Evolutionary conservation across 371 early-diverging fungal species (phyloP).

Genomic region (Apophysomyces elegans): DNA sequence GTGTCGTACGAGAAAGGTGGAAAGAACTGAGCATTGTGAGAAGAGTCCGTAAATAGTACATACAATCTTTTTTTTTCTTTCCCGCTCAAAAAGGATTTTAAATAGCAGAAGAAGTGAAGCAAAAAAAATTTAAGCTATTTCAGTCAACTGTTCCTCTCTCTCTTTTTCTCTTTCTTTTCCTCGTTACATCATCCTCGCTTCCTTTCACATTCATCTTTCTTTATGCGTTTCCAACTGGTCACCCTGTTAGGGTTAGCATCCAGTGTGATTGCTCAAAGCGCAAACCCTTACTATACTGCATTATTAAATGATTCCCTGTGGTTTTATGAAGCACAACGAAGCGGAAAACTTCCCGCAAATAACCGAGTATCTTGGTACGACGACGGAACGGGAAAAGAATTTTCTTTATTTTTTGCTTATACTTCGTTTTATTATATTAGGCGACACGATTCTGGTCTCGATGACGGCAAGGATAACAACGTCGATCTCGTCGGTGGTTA

Average conservation of each 20-base stretch:
- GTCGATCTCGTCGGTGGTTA: conserved; percentile 53
- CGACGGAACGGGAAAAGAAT: background rate
- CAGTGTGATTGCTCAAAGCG: conserved; percentile 3
- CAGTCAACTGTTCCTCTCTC: no score
- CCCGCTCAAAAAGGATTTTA: background rate
- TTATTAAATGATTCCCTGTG: conserved; percentile 40
- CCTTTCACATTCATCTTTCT: background rate
- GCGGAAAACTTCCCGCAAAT: conserved; percentile 47
- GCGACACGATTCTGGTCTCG: conserved; percentile 55
- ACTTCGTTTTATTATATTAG: conserved; percentile 15
- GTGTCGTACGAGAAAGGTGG: background rate
- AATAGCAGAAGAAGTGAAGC: background rate
- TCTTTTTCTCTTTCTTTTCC: no score
- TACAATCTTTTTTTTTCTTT: background rate
- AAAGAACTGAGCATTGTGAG: background rate
- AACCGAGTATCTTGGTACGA: conserved; percentile 44
- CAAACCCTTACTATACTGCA: conserved; percentile 11
- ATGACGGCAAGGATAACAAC: conserved; percentile 51
- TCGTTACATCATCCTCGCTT: background rate
- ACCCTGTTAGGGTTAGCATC: conserved; percentile 1
- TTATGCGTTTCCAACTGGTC: conserved; percentile 2
- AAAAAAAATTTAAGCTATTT: background rate
- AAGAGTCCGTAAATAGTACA: conserved; percentile 3
- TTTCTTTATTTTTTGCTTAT: no score
- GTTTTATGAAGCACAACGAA: conserved; percentile 56